A percentile compares a stretch with the other conserved stretches of the same genome.
Evolutionary conservation across 2,329 filamentous ascomycete species (phyloP).

Genomic region (Nannizzia gypsea): DNA sequence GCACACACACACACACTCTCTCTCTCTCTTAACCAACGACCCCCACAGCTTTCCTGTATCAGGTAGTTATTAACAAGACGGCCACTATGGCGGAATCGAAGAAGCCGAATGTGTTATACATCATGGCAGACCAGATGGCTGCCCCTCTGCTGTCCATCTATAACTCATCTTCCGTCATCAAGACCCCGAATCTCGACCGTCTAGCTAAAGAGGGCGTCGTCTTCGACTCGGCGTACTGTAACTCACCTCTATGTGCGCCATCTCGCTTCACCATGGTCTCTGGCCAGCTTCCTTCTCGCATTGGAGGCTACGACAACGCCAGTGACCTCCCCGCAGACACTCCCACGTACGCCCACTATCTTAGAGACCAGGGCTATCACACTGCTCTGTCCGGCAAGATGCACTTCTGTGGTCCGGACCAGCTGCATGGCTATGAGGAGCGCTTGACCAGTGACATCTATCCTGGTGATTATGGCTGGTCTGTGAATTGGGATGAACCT

Average conservation of each 20-base stretch:
- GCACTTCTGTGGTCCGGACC: slow-evolving; percentile 78
- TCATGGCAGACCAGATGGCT: slow-evolving; percentile 93
- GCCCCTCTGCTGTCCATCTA: slow-evolving; percentile 87
- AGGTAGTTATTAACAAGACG: too few relatives aligned
- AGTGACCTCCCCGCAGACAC: slow-evolving; percentile 71
- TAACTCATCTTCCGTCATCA: slow-evolving; percentile 77
- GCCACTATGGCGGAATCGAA: slow-evolving; percentile 21
- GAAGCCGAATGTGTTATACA: slow-evolving; percentile 72
- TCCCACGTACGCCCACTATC: slow-evolving; percentile 85
- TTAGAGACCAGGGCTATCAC: slow-evolving; percentile 74
- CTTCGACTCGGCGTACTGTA: slow-evolving; percentile 90
- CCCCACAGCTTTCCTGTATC: too few relatives aligned
- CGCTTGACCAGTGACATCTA: slow-evolving; percentile 92
- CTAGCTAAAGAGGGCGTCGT: slow-evolving; percentile 72
- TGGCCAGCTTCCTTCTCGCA: slow-evolving; percentile 80
- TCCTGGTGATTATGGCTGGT: slow-evolving; percentile 87
- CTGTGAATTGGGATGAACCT: slow-evolving; percentile 89
- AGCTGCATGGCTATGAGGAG: slow-evolving; percentile 87
- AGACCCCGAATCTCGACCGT: slow-evolving; percentile 78
- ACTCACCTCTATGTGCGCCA: slow-evolving; percentile 81
- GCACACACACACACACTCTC: too few relatives aligned
- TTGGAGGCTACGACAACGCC: slow-evolving; percentile 85
- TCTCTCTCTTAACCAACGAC: neutral
- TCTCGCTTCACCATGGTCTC: slow-evolving; percentile 93
- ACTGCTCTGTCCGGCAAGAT: slow-evolving; percentile 89